Conservation (phyloP, 192 early-diverging fungal species). For the Coemansia sp. region DNA sequence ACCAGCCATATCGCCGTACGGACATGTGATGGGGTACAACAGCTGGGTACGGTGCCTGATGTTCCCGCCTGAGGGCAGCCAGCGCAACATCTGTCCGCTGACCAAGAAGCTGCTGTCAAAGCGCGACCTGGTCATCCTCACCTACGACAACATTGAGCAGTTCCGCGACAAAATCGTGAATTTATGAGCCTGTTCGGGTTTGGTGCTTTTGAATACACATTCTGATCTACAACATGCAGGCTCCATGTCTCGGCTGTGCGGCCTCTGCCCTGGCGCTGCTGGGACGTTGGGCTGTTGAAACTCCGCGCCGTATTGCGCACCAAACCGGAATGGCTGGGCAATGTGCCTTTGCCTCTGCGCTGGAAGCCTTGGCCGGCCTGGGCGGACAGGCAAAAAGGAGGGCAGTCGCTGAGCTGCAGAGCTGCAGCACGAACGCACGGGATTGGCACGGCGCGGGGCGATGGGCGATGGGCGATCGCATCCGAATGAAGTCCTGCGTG, state of each 20-base stretch:
- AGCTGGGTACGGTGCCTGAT: slow-evolving; percentile 86
- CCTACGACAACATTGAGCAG: slow-evolving; percentile 79
- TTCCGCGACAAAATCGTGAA: slow-evolving; percentile 71
- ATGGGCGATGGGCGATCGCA: slow-evolving; percentile 18
- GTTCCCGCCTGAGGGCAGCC: slow-evolving; percentile 66
- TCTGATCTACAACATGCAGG: background rate
- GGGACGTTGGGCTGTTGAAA: background rate
- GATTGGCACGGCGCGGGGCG: slow-evolving; percentile 11
- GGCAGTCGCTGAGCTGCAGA: background rate
- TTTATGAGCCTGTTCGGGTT: slow-evolving; percentile 32
- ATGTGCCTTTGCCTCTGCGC: too few species aligned
- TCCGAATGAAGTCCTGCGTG: background rate
- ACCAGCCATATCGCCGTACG: slow-evolving; percentile 93
- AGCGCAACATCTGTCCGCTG: slow-evolving; percentile 88
- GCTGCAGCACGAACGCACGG: slow-evolving; percentile 8
- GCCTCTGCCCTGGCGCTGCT: background rate
- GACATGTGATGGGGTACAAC: slow-evolving; percentile 87
- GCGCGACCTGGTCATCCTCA: slow-evolving; percentile 80
- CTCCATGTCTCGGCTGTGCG: background rate
- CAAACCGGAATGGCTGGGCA: background rate
- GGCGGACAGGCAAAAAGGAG: too few species aligned
- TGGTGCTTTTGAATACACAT: background rate
- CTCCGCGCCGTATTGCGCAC: background rate
- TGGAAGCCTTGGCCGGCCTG: too few species aligned
- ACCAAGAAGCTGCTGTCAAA: slow-evolving; percentile 92